Percentiles rank a stretch among this genome's conserved stretches.
Evolutionary conservation across 2,329 filamentous ascomycete genomes (phyloP).

Genomic region (Sarocladium strictum): DNA sequence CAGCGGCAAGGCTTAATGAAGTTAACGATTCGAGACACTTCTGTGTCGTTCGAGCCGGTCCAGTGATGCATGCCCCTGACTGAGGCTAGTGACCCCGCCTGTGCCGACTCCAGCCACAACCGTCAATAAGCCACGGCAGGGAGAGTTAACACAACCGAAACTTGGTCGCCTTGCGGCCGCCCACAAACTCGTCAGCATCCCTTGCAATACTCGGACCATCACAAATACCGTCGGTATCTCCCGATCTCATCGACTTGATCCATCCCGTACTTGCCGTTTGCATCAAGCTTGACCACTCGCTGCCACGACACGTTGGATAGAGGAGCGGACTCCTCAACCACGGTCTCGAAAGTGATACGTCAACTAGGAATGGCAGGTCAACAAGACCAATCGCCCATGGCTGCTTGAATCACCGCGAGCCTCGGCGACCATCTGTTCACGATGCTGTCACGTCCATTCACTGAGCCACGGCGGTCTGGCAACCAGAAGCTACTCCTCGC

Average conservation of each 20-base stretch:
- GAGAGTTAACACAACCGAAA: neutral
- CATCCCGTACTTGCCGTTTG: no score
- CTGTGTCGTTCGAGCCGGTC: neutral
- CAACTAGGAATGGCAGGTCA: neutral
- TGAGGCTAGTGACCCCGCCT: neutral
- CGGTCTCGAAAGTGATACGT: neutral
- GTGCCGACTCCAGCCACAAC: neutral
- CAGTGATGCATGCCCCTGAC: neutral
- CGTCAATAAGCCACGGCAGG: neutral
- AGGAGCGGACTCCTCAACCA: no score
- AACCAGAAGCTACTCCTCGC: conserved; percentile 44
- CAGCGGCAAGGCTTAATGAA: no score
- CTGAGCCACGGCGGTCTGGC: conserved; percentile 17
- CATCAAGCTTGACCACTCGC: no score
- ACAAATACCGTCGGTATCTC: neutral
- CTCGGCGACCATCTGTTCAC: conserved; percentile 11
- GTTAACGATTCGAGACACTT: conserved; percentile 3
- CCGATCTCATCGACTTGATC: no score
- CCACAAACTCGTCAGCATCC: neutral
- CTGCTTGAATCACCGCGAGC: neutral
- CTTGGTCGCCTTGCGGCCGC: neutral
- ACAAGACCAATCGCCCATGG: neutral
- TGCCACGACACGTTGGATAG: no score
- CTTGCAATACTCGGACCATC: neutral
- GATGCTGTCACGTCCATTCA: conserved; percentile 56